phyloP scores from a whole-genome alignment of 345 rosid genomes.

The Gossypium ekmanianum region DNA sequence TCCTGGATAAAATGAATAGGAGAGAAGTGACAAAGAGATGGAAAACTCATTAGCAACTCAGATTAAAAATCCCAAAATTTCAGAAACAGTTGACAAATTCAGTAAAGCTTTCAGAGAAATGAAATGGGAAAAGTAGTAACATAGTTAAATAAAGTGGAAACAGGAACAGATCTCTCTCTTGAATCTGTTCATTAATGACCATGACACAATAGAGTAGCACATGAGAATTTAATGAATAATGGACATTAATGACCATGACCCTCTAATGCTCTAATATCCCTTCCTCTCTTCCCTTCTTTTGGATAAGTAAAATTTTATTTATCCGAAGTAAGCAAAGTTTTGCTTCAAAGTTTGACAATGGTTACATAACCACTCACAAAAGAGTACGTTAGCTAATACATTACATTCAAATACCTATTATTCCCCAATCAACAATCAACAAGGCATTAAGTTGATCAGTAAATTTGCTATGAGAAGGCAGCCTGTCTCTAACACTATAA shows the following conservation, averaged over 20 bases:
- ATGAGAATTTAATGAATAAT: not conserved
- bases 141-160: not conserved
- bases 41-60: not conserved
- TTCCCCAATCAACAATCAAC: not conserved
- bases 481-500: too few relatives aligned
- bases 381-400: not conserved
- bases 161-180: not conserved
- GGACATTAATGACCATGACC: not conserved
- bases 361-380: not conserved
- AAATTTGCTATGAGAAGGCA: too few relatives aligned
- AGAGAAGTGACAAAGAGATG: constrained; percentile 11
- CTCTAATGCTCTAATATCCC: not conserved
- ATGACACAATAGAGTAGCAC: not conserved
- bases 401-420: not conserved
- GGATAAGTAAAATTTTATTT: not conserved
- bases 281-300: not conserved
- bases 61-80: not conserved
- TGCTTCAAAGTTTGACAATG: not conserved
- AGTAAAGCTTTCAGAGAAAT: not conserved
- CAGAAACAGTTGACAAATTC: not conserved
- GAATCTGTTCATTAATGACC: not conserved
- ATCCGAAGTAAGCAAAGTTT: not conserved
- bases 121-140: not conserved
- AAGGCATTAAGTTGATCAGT: too few relatives aligned
- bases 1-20: constrained; percentile 41